These are phyloP conservation scores for Murraya paniculata DNA, from an alignment of 345 rosid genomes.

Conservation along the genomic window DNA sequence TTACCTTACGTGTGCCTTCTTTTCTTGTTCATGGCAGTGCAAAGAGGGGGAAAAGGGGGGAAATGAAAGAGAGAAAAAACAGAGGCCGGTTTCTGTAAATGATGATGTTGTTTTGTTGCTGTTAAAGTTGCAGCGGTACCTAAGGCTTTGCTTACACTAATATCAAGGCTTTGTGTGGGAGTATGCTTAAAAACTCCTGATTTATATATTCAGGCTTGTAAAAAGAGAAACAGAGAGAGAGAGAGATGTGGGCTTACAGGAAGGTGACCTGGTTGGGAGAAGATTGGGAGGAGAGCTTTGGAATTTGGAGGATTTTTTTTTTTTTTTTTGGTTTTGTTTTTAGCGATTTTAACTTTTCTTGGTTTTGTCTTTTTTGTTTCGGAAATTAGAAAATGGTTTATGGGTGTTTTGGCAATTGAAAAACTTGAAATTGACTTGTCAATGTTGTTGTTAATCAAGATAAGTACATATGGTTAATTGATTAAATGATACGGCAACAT, in stretches of 20 bases:
- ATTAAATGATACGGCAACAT: neutral
- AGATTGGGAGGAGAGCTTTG: slow-evolving; percentile 21
- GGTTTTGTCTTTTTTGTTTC: neutral
- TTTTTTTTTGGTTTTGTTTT: neutral
- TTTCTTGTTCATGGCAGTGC: slow-evolving; percentile 3
- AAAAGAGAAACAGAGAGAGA: slow-evolving; percentile 12
- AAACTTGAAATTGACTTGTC: slow-evolving; percentile 24
- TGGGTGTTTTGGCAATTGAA: slow-evolving; percentile 15
- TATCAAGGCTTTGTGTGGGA: neutral
- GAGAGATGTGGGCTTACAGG: slow-evolving; percentile 11
- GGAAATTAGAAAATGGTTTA: slow-evolving; percentile 4
- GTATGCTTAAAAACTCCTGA: neutral
- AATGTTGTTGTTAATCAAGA: neutral
- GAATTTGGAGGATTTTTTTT: slow-evolving; percentile 31
- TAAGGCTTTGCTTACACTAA: slow-evolving; percentile 13
- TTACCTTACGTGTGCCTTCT: slow-evolving; percentile 20
- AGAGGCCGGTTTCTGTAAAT: neutral
- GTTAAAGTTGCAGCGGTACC: slow-evolving; percentile 23
- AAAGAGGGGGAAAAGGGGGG: neutral
- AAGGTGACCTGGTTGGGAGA: slow-evolving; percentile 13
- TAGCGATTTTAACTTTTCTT: neutral
- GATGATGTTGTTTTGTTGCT: neutral
- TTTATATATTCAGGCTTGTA: neutral
- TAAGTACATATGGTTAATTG: neutral
- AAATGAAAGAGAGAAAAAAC: neutral